A percentile compares a stretch with the other conserved stretches of the same genome.
phyloP scores from a whole-genome alignment of 2,329 filamentous ascomycete species.

The Aspergillus calidoustus region DNA sequence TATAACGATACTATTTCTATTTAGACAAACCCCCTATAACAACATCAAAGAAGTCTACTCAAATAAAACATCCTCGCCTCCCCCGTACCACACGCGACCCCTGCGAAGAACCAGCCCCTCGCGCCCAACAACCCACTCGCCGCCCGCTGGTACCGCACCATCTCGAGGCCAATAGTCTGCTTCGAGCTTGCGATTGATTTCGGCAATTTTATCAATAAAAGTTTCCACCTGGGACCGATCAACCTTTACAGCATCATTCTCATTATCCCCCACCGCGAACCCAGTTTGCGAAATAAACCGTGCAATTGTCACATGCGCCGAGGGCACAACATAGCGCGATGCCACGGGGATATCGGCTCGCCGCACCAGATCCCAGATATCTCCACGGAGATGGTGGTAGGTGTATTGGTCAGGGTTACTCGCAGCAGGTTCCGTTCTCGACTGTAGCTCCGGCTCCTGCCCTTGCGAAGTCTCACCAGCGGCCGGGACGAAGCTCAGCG shows the following conservation, averaged over 20 bases:
- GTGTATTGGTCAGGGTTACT: slow-evolving; percentile 58
- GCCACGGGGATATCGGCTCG: slow-evolving; percentile 68
- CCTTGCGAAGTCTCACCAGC: slow-evolving; percentile 58
- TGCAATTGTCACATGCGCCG: slow-evolving; percentile 2
- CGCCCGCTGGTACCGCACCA: slow-evolving; percentile 51
- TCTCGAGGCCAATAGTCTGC: slow-evolving; percentile 68
- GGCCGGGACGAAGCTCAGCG: slow-evolving; percentile 82
- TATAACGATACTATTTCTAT: too few relatives aligned
- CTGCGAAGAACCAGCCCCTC: slow-evolving; percentile 77
- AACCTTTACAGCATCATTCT: slow-evolving; percentile 41
- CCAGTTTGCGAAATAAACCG: slow-evolving; percentile 64
- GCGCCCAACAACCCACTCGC: slow-evolving; percentile 83
- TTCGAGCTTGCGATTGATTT: slow-evolving; percentile 75
- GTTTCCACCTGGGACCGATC: slow-evolving; percentile 60
- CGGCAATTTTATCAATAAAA: slow-evolving; percentile 73
- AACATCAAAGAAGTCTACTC: neutral
- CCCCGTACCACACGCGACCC: slow-evolving; percentile 85
- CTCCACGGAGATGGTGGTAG: slow-evolving; percentile 85
- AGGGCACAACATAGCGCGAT: slow-evolving; percentile 76
- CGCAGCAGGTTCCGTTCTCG: neutral
- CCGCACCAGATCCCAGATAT: slow-evolving; percentile 68
- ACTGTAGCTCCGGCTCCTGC: slow-evolving; percentile 6
- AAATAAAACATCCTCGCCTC: slow-evolving; percentile 67
- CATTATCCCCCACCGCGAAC: slow-evolving; percentile 36
- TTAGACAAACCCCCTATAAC: too few relatives aligned